Evolutionary conservation across 1,139 yeast genomes (phyloP).

Genomic region (Debaryomycetaceae sp.): DNA sequence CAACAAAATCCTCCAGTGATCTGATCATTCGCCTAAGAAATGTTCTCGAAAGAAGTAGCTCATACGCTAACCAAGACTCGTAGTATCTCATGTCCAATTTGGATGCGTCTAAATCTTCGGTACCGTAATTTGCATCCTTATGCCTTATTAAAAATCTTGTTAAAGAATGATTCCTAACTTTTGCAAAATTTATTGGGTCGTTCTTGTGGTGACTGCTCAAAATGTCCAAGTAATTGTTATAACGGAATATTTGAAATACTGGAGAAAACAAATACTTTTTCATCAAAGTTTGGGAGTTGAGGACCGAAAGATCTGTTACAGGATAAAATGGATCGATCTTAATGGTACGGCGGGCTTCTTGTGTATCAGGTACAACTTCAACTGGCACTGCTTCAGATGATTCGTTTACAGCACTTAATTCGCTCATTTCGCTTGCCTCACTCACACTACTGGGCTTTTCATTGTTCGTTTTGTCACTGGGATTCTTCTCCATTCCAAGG

Average conservation of each 20-base stretch:
- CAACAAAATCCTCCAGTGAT: slow-evolving; percentile 4
- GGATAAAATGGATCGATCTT: slow-evolving; percentile 16
- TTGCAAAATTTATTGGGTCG: slow-evolving; percentile 44
- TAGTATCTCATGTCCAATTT: slow-evolving; percentile 21
- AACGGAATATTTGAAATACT: slow-evolving; percentile 32
- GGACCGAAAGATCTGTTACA: slow-evolving; percentile 19
- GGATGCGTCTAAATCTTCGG: slow-evolving; percentile 10
- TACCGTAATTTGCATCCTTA: slow-evolving; percentile 5
- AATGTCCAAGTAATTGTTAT: slow-evolving; percentile 31
- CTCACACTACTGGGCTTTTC: neutral
- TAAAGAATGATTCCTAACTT: slow-evolving; percentile 36
- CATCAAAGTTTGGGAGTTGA: slow-evolving; percentile 26
- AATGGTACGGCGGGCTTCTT: neutral
- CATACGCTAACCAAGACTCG: slow-evolving; percentile 34
- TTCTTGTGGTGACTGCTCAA: slow-evolving; percentile 30
- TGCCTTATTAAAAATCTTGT: slow-evolving; percentile 32
- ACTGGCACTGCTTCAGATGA: neutral
- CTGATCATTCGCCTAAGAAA: slow-evolving; percentile 27
- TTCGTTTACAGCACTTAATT: no score
- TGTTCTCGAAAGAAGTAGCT: slow-evolving; percentile 25
- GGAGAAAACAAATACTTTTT: slow-evolving; percentile 24
- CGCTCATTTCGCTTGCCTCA: no score
- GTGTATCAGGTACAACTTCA: no score
- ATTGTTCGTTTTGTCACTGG: no score
- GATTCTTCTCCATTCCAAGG: neutral